Evolutionary conservation across 805 yeast genomes (phyloP).

Genomic region (Starmerella tilneyi): DNA sequence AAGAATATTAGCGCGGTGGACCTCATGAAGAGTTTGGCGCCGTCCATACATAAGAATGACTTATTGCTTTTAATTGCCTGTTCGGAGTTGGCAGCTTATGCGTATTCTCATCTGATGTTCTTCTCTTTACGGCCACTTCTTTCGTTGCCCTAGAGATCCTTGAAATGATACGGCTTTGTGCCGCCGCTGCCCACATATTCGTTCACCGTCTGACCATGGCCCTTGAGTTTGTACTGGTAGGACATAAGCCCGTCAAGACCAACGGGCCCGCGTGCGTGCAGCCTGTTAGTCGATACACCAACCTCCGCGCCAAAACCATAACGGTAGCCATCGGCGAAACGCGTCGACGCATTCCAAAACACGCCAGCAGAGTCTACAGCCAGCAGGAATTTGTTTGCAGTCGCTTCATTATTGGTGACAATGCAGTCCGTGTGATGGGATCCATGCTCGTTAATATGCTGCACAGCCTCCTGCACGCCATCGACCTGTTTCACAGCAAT

Average conservation of each 20-base stretch:
- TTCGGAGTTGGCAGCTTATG: too few relatives aligned
- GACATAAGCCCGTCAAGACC: slow-evolving; percentile 95
- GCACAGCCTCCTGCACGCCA: slow-evolving; percentile 60
- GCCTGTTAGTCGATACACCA: slow-evolving; percentile 92
- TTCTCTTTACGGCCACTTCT: neutral
- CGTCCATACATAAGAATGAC: too few relatives aligned
- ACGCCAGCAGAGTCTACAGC: slow-evolving; percentile 94
- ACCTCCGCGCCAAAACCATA: slow-evolving; percentile 99
- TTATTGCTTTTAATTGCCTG: too few relatives aligned
- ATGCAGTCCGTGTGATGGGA: slow-evolving; percentile 95
- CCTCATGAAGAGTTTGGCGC: too few relatives aligned
- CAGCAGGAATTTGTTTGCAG: slow-evolving; percentile 67
- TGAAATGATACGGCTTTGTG: slow-evolving; percentile 58
- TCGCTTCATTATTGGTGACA: slow-evolving; percentile 59
- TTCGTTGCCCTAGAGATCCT: slow-evolving; percentile 13
- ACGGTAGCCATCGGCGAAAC: slow-evolving; percentile 97
- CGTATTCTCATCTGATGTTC: neutral
- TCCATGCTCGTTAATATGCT: slow-evolving; percentile 80
- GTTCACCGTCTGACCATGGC: slow-evolving; percentile 84
- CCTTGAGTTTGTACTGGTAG: slow-evolving; percentile 86
- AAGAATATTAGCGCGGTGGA: neutral
- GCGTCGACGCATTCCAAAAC: slow-evolving; percentile 93
- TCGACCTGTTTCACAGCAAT: slow-evolving; percentile 60
- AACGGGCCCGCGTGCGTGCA: slow-evolving; percentile 97
- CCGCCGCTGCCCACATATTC: slow-evolving; percentile 95